These are phyloP conservation scores for Xylaria longipes DNA, from an alignment of 495 filamentous ascomycete genomes.

Conservation along the genomic window DNA sequence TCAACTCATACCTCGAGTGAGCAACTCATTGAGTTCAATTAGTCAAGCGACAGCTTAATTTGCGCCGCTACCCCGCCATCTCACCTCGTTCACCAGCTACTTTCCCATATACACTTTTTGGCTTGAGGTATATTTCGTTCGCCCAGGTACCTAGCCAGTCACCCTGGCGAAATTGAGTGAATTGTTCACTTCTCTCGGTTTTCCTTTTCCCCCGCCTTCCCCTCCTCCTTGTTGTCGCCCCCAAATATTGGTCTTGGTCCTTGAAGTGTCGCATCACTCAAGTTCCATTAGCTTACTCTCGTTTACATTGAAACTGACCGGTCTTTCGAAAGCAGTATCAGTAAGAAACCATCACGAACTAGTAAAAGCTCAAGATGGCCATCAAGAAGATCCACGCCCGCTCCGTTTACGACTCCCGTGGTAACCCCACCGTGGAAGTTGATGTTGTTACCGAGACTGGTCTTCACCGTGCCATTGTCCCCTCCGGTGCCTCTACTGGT, in stretches of 20 bases:
- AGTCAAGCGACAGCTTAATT: slow-evolving; percentile 18
- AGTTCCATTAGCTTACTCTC: background rate
- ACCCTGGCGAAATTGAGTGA: slow-evolving; percentile 31
- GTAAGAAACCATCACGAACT: background rate
- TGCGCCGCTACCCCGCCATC: slow-evolving; percentile 40
- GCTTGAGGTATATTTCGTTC: slow-evolving; percentile 40
- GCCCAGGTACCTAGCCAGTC: slow-evolving; percentile 18
- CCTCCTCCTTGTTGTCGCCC: background rate
- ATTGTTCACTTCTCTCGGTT: slow-evolving; percentile 30
- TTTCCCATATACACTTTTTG: slow-evolving; percentile 25
- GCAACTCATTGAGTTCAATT: background rate
- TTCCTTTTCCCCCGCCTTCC: background rate
- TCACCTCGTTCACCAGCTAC: slow-evolving; percentile 27
- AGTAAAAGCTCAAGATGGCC: slow-evolving; percentile 63
- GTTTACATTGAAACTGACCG: slow-evolving; percentile 4
- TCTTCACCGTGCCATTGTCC: slow-evolving; percentile 98
- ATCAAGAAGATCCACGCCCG: slow-evolving; percentile 99
- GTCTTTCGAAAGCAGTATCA: background rate
- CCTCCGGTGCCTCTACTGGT: slow-evolving; percentile 97
- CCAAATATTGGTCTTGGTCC: background rate
- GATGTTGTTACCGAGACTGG: slow-evolving; percentile 96
- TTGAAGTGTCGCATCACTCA: background rate
- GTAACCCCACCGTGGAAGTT: slow-evolving; percentile 92
- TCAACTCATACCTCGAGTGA: background rate
- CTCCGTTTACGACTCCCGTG: slow-evolving; percentile 98